These are phyloP conservation scores for Scytalidium lignicola DNA, from an alignment of 2,329 filamentous ascomycete genomes.

Conservation along the genomic window DNA sequence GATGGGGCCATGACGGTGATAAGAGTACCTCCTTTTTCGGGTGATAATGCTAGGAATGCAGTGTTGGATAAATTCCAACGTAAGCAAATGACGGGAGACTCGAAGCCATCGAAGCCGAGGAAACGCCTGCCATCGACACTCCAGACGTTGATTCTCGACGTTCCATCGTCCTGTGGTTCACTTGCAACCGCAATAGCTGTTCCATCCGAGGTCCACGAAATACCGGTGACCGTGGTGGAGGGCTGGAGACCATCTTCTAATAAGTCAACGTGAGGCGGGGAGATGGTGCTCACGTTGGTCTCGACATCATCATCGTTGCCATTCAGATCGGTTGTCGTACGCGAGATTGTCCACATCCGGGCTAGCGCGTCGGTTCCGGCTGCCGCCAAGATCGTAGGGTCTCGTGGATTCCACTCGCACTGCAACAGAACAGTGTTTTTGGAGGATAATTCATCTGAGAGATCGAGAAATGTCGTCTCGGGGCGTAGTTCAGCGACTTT, in stretches of 20 bases:
- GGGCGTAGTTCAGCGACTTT: slow-evolving; percentile 56
- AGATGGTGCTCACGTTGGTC: slow-evolving; percentile 25
- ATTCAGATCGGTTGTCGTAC: slow-evolving; percentile 40
- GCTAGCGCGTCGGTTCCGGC: slow-evolving; percentile 66
- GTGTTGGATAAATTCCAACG: slow-evolving; percentile 54
- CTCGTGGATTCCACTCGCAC: slow-evolving; percentile 63
- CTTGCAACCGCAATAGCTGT: slow-evolving; percentile 52
- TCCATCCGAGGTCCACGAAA: slow-evolving; percentile 57
- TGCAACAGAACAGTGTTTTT: slow-evolving; percentile 59
- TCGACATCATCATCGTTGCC: slow-evolving; percentile 29
- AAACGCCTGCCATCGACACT: slow-evolving; percentile 45
- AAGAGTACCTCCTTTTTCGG: slow-evolving; percentile 45
- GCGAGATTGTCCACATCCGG: slow-evolving; percentile 61
- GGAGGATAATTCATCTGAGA: slow-evolving; percentile 35
- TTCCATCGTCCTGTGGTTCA: slow-evolving; percentile 43
- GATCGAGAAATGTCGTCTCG: slow-evolving; percentile 56
- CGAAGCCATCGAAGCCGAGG: slow-evolving; percentile 50
- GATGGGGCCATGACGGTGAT: slow-evolving; percentile 45
- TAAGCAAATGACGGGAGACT: slow-evolving; percentile 57
- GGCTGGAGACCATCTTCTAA: slow-evolving; percentile 48
- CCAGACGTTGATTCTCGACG: slow-evolving; percentile 50
- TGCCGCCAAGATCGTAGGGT: slow-evolving; percentile 61
- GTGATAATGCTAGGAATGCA: slow-evolving; percentile 52
- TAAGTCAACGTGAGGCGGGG: slow-evolving; percentile 35
- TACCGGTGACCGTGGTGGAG: slow-evolving; percentile 49